Percentiles rank a stretch among this genome's conserved stretches.
These are phyloP conservation scores for Exidia glandulosa DNA, from an alignment of 768 basidiomycete species.

Conservation along the genomic window DNA sequence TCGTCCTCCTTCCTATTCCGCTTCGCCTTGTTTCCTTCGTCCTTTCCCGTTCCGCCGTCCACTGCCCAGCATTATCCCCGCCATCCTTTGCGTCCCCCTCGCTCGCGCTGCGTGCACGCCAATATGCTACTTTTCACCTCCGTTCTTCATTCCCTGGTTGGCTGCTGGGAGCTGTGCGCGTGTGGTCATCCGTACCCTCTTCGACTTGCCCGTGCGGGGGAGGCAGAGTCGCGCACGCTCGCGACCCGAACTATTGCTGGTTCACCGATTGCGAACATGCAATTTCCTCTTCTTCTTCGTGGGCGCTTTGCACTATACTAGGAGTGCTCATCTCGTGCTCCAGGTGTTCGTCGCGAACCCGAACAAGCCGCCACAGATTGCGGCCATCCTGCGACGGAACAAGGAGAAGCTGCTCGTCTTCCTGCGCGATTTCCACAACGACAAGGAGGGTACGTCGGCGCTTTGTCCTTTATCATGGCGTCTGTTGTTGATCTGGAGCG, in stretches of 20 bases:
- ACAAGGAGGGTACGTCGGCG: conserved; percentile 71
- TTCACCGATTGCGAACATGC: background rate
- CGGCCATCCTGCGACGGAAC: conserved; percentile 80
- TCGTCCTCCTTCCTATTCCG: no score
- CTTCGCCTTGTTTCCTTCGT: no score
- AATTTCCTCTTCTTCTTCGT: background rate
- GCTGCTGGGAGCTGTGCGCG: no score
- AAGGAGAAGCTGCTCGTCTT: conserved; percentile 88
- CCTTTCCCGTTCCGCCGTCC: no score
- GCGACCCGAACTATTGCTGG: background rate
- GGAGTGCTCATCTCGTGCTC: background rate
- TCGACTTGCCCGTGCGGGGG: no score
- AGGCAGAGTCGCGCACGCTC: background rate
- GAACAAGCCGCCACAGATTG: conserved; percentile 95
- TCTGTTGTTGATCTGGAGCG: background rate
- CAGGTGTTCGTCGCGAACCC: conserved; percentile 98
- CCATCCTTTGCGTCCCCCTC: no score
- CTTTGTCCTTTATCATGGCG: background rate
- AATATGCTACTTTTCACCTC: no score
- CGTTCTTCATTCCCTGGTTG: no score
- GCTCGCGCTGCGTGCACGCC: no score
- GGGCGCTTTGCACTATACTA: background rate
- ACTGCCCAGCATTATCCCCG: no score
- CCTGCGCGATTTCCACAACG: conserved; percentile 91
- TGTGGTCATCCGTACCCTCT: no score